Conservation (phyloP, 2,329 filamentous ascomycete genomes). For the Atkinsonella texensis region DNA sequence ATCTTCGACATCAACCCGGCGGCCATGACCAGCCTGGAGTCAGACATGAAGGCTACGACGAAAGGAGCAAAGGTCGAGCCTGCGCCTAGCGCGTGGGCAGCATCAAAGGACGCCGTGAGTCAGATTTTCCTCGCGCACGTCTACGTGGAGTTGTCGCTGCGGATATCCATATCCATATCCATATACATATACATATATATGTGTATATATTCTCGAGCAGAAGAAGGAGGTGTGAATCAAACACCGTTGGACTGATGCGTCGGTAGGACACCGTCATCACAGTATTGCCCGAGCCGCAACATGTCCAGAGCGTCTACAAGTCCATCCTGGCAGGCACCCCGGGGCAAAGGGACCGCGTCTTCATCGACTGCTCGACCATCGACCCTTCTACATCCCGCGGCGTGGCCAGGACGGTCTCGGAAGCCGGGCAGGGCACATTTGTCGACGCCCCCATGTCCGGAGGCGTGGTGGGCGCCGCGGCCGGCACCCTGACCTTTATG, state of each 20-base stretch:
- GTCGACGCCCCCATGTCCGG: slow-evolving; percentile 96
- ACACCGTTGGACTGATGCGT: not conserved
- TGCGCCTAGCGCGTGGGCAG: slow-evolving; percentile 33
- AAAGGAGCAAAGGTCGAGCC: slow-evolving; percentile 35
- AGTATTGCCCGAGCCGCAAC: slow-evolving; percentile 76
- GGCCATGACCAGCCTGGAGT: slow-evolving; percentile 32
- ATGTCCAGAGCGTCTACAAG: slow-evolving; percentile 73
- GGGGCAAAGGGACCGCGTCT: slow-evolving; percentile 53
- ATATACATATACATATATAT: too few relatives aligned
- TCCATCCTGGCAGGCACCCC: slow-evolving; percentile 53
- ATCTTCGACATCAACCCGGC: slow-evolving; percentile 46
- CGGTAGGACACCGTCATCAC: slow-evolving; percentile 73
- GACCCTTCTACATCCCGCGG: slow-evolving; percentile 74
- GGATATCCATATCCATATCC: too few relatives aligned
- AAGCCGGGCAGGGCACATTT: slow-evolving; percentile 60
- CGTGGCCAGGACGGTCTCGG: slow-evolving; percentile 57
- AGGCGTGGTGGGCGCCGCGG: slow-evolving; percentile 80
- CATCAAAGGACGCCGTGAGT: slow-evolving; percentile 41
- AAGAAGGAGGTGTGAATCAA: not conserved
- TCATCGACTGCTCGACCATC: slow-evolving; percentile 95
- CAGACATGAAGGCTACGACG: slow-evolving; percentile 32
- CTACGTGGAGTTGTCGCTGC: too few relatives aligned
- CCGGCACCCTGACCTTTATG: slow-evolving; percentile 92
- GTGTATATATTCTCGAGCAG: not conserved
- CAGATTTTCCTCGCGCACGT: not conserved